Conservation (phyloP, 2,329 filamentous ascomycete genomes). For the Cercospora sp. region DNA sequence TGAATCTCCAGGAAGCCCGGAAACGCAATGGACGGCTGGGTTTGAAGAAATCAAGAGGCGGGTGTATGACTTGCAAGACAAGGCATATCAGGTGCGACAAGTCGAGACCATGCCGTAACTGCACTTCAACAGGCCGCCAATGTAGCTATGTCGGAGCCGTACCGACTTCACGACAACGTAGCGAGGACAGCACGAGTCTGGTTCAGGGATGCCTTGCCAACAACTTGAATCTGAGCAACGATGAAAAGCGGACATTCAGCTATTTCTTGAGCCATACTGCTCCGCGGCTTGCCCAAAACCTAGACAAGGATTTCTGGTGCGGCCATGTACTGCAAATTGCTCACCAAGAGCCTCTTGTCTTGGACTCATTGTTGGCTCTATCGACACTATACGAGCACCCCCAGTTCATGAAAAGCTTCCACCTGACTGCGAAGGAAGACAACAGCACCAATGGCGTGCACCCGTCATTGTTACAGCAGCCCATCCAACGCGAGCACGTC, state of each 20-base stretch:
- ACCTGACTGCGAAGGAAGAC: neutral
- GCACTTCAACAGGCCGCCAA: constrained; percentile 54
- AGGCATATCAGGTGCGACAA: constrained; percentile 60
- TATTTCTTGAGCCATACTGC: constrained; percentile 30
- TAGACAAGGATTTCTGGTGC: constrained; percentile 34
- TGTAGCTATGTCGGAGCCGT: constrained; percentile 44
- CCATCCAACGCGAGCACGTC: constrained; percentile 20
- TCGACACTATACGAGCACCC: constrained; percentile 31
- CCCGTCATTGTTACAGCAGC: constrained; percentile 9
- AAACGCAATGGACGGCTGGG: constrained; percentile 26
- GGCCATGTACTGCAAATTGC: constrained; percentile 32
- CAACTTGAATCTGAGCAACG: constrained; percentile 6
- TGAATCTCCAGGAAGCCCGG: constrained; percentile 23
- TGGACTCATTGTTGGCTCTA: constrained; percentile 28
- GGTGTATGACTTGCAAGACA: constrained; percentile 36
- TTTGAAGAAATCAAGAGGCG: constrained; percentile 23
- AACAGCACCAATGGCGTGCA: neutral
- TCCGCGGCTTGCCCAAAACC: constrained; percentile 24
- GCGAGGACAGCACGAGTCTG: neutral
- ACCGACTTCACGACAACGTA: constrained; percentile 44
- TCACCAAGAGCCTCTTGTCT: constrained; percentile 28
- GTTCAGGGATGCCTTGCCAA: constrained; percentile 10
- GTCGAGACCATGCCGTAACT: constrained; percentile 54
- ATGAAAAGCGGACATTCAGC: constrained; percentile 25
- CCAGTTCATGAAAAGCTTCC: constrained; percentile 25